A percentile compares a stretch with the other conserved stretches of the same genome.
phyloP scores from a whole-genome alignment of 495 filamentous ascomycete genomes.

The Saxispiralis lemnorum region DNA sequence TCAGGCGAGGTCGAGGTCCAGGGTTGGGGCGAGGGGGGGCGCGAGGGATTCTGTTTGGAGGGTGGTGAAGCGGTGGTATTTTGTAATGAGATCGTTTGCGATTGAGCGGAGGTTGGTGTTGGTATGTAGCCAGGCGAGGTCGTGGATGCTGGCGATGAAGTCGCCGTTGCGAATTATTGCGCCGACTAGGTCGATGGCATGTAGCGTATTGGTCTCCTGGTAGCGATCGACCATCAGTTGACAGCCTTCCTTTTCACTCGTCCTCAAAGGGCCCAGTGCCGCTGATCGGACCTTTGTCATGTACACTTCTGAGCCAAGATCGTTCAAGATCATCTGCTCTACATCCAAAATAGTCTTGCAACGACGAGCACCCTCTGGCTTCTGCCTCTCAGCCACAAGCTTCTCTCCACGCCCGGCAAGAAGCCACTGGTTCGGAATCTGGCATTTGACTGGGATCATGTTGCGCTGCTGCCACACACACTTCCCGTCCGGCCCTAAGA shows the following conservation, averaged over 20 bases:
- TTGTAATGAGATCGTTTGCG: constrained; percentile 46
- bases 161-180: constrained; percentile 66
- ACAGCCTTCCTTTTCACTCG: not conserved
- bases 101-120: constrained; percentile 40
- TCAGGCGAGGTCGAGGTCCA: constrained; percentile 83
- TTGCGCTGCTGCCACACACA: no score
- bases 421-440: constrained; percentile 2
- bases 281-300: no score
- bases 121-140: constrained; percentile 59
- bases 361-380: no score
- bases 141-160: constrained; percentile 70
- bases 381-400: not conserved
- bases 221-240: constrained; percentile 65
- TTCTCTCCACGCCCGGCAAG: constrained; percentile 1
- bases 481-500: constrained; percentile 17
- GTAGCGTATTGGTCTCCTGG: constrained; percentile 55
- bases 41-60: constrained; percentile 44
- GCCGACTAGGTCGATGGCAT: constrained; percentile 56
- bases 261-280: no score
- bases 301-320: no score
- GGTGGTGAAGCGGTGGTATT: constrained; percentile 51
- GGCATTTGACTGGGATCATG: no score
- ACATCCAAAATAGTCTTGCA: no score
- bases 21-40: constrained; percentile 51
- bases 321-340: no score